Conservation (phyloP, 2,329 filamentous ascomycete genomes). For the Hypoxylon sp. region DNA sequence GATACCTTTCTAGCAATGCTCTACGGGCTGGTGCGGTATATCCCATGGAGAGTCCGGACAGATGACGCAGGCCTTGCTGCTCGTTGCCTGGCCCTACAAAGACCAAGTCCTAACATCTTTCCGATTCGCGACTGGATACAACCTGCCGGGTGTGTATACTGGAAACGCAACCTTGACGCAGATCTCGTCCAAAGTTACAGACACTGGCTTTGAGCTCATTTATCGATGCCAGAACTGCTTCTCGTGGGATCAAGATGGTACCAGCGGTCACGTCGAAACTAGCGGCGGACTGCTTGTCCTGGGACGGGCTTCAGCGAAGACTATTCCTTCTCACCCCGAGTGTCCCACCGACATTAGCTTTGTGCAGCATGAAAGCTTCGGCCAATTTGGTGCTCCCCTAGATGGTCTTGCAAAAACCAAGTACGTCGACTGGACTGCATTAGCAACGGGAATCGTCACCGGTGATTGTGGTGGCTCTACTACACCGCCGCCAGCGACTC, state of each 20-base stretch:
- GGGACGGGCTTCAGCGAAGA: constrained; percentile 68
- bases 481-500: constrained; percentile 25
- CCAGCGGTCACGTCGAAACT: constrained; percentile 61
- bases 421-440: constrained; percentile 61
- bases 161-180: constrained; percentile 75
- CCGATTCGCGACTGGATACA: constrained; percentile 72
- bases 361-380: constrained; percentile 69
- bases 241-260: constrained; percentile 67
- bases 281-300: constrained; percentile 62
- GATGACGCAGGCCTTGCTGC: constrained; percentile 59
- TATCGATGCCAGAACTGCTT: constrained; percentile 75
- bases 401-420: constrained; percentile 53
- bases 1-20: constrained; percentile 49
- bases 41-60: constrained; percentile 54
- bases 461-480: constrained; percentile 53
- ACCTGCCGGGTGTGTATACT: constrained; percentile 70
- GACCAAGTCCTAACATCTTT: constrained; percentile 71
- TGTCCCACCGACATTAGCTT: constrained; percentile 63
- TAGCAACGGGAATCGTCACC: constrained; percentile 59
- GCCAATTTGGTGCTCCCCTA: constrained; percentile 65
- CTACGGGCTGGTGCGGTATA: constrained; percentile 53
- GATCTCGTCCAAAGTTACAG: constrained; percentile 71
- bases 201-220: constrained; percentile 71
- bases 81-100: constrained; percentile 70
- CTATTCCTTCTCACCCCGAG: constrained; percentile 58